Conservation (phyloP, 257 asterid genomes). For the Forsythia suspensa region DNA sequence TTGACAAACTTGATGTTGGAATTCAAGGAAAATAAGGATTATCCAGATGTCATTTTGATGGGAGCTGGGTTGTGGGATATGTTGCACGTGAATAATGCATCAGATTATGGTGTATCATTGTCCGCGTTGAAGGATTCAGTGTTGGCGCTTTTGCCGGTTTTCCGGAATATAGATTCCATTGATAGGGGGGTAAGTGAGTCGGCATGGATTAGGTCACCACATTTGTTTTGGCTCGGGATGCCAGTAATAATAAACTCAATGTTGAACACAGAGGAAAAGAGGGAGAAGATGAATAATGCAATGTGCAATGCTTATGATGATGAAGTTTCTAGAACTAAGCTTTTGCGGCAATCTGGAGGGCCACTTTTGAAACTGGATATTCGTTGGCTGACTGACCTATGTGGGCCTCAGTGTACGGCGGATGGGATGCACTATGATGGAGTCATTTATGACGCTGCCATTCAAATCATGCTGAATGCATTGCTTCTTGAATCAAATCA, state of each 20-base stretch:
- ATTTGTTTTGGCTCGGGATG: slow-evolving; percentile 91
- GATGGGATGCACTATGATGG: slow-evolving; percentile 94
- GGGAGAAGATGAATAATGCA: slow-evolving; percentile 58
- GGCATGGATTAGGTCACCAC: slow-evolving; percentile 43
- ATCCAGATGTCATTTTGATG: slow-evolving; percentile 82
- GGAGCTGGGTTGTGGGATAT: slow-evolving; percentile 98
- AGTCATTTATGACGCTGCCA: slow-evolving; percentile 70
- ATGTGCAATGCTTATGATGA: slow-evolving; percentile 51
- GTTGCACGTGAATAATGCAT: slow-evolving; percentile 64
- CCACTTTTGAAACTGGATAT: slow-evolving; percentile 72
- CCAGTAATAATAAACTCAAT: slow-evolving; percentile 70
- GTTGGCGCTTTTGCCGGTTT: slow-evolving; percentile 60
- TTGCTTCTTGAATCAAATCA: slow-evolving; percentile 90
- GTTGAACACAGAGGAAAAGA: slow-evolving; percentile 77
- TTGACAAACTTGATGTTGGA: slow-evolving; percentile 53
- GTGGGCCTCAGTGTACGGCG: slow-evolving; percentile 71
- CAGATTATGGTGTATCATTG: slow-evolving; percentile 58
- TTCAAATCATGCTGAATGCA: slow-evolving; percentile 82
- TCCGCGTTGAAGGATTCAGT: slow-evolving; percentile 53
- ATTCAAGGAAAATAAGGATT: slow-evolving; percentile 38
- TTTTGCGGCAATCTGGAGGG: slow-evolving; percentile 63
- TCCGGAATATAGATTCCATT: slow-evolving; percentile 39
- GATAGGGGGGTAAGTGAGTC: slow-evolving; percentile 35
- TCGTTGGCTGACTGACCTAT: slow-evolving; percentile 52
- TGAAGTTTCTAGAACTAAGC: slow-evolving; percentile 53